phyloP scores from a whole-genome alignment of 306 rosid genomes.

The Acacia confusa region DNA sequence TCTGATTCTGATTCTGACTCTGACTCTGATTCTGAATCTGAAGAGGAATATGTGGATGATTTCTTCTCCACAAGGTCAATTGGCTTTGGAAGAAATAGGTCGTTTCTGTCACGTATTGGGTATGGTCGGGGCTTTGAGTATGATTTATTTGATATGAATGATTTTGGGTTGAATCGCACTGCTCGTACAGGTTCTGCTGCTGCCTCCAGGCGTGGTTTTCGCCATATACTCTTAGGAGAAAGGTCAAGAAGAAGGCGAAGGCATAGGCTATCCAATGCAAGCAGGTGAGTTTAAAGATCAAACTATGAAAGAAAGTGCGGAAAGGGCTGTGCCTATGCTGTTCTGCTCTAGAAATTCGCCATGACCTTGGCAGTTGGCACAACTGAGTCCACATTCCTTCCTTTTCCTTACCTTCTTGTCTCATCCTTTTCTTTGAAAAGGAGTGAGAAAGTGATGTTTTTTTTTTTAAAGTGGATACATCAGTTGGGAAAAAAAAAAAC shows the following conservation, averaged over 20 bases:
- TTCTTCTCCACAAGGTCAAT: constrained; percentile 52
- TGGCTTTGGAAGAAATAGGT: constrained; percentile 51
- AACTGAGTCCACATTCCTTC: no score
- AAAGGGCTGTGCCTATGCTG: constrained; percentile 27
- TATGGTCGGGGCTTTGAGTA: constrained; percentile 44
- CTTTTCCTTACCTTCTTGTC: no score
- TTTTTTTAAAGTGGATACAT: no score
- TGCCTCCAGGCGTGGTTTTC: constrained; percentile 55
- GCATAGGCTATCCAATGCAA: constrained; percentile 42
- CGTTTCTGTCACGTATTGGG: constrained; percentile 49
- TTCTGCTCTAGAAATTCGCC: neutral
- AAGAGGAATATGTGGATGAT: constrained; percentile 48
- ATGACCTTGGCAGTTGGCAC: constrained; percentile 34
- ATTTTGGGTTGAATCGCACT: constrained; percentile 47
- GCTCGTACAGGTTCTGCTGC: constrained; percentile 50
- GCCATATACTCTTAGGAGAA: constrained; percentile 39
- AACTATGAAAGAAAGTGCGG: constrained; percentile 24
- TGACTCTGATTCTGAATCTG: constrained; percentile 60
- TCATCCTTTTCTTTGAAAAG: no score
- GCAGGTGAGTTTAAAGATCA: constrained; percentile 29
- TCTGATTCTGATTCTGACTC: constrained; percentile 57
- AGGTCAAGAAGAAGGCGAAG: constrained; percentile 58
- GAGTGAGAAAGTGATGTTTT: no score
- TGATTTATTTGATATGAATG: constrained; percentile 37
- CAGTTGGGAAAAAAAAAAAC: no score